Base-by-base conservation (phyloP, 2,329 filamentous ascomycete species). In the Aspergillus ochraceoroseus region DNA sequence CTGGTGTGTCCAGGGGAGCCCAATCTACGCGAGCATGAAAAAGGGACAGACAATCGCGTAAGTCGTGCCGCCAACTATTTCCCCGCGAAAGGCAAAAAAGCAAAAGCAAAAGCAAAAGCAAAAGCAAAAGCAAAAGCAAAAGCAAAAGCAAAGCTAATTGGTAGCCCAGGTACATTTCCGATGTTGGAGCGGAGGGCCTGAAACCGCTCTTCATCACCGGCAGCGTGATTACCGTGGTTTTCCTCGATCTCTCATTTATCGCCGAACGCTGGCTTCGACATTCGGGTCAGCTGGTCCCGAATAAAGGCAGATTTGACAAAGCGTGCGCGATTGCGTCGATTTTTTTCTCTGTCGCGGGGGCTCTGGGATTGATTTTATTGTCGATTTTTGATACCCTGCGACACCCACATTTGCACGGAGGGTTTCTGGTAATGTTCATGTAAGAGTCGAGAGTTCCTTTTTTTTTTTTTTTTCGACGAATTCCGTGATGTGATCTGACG, bases 191-290 rank as follows among this genome's bases (percentile, higher is more conserved):
- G 0, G 65, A 70, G 37, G 67, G 67, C 3, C 63, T 81, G 5
- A 76, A 82, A 52, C 78, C 79, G 1, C 66, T 82, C 23, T 83
- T 83, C 63, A 78, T 83, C 46, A 68, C 75, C 23, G 77, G 78
- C 44, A 72, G 70, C 49, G 66, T 68, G 0, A 67, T 79, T 17
- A 88, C 85, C 4, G 84, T 87, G 14, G 71, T 94, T 33, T 82
- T 85, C 47, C 82, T 98, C 57, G 85, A 94, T 66, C 66, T 87
- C 6, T 79, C 83, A 17, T 92, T 98, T 59, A 64, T 85, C 38
- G 71, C 83, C 9, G 90, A 95, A 68, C 80, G 89, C 47, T 92
- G 82, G 78, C 74, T 96, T 36, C 82, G 90, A 31, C 89, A 95
- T 66, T 74, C 71, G 14, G 86, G 87, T 6, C 82, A 87, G 9